Percentiles rank a stretch among this genome's conserved stretches.
Conservation (phyloP, 208 protist species). For the Leishmania major region DNA sequence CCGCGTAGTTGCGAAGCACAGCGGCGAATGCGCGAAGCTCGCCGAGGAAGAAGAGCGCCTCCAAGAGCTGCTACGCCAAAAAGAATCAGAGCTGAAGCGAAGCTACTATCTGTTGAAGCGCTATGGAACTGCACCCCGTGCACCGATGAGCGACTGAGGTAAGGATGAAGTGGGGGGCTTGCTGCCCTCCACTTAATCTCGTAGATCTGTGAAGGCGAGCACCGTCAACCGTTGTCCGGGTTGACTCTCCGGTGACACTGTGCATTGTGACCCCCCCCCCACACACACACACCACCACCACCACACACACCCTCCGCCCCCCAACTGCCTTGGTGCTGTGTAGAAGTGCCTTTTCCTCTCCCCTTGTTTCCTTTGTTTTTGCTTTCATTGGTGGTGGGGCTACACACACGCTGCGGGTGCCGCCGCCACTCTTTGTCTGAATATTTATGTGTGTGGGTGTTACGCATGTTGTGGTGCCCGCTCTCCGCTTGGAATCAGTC, state of each 20-base stretch:
- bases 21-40: constrained; percentile 46
- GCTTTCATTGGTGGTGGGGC: neutral
- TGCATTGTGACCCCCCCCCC: neutral
- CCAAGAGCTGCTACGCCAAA: constrained; percentile 40
- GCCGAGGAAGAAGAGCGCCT: constrained; percentile 56
- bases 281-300: too few species aligned
- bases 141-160: neutral
- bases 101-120: constrained; percentile 36
- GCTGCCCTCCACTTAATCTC: neutral
- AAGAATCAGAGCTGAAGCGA: constrained; percentile 58
- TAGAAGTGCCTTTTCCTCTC: neutral
- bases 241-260: too few species aligned
- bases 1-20: constrained; percentile 33
- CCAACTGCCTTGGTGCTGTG: neutral
- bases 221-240: neutral
- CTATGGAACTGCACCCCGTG: neutral
- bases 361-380: neutral
- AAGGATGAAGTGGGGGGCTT: neutral
- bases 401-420: neutral
- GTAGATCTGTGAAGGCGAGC: neutral
- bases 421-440: neutral
- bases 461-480: neutral
- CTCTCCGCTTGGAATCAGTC: neutral
- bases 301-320: too few species aligned
- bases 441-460: neutral